A percentile compares a stretch with the other conserved stretches of the same genome.
phyloP scores from a whole-genome alignment of 2,329 filamentous ascomycete genomes.

The Teratosphaeria zuluensis region DNA sequence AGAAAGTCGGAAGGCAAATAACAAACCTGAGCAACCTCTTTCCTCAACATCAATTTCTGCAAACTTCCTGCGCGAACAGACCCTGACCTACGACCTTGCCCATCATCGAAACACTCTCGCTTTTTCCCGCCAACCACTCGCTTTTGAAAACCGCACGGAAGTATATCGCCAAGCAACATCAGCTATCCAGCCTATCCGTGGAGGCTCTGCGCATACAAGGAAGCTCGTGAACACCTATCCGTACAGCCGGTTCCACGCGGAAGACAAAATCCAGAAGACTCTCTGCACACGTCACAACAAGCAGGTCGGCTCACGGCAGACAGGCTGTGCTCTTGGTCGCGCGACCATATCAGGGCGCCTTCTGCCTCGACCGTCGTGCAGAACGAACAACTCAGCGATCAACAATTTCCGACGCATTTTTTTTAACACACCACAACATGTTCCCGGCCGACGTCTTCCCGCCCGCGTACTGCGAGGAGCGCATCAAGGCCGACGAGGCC shows the following conservation, averaged over 20 bases:
- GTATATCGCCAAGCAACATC: background rate
- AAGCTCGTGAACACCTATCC: background rate
- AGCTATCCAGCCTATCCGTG: background rate
- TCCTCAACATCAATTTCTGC: background rate
- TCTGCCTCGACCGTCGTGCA: background rate
- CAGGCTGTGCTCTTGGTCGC: background rate
- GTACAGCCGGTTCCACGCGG: background rate
- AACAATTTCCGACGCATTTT: background rate
- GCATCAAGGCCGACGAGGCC: conserved; percentile 15
- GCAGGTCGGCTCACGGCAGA: background rate
- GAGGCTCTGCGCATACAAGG: background rate
- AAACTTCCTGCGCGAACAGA: background rate
- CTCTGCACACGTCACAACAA: background rate
- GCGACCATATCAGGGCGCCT: background rate
- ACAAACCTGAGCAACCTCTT: background rate
- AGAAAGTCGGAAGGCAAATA: background rate
- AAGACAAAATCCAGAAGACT: background rate
- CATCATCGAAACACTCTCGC: background rate
- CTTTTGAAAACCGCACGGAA: background rate
- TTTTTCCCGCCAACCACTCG: background rate
- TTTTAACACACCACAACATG: conserved; percentile 14
- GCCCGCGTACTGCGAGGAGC: conserved; percentile 24
- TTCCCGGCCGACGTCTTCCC: conserved; percentile 24
- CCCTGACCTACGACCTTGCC: background rate
- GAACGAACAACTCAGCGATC: background rate